Evolutionary conservation across 495 filamentous ascomycete genomes (phyloP).

Genomic region (Lasiosphaeria miniovina): DNA sequence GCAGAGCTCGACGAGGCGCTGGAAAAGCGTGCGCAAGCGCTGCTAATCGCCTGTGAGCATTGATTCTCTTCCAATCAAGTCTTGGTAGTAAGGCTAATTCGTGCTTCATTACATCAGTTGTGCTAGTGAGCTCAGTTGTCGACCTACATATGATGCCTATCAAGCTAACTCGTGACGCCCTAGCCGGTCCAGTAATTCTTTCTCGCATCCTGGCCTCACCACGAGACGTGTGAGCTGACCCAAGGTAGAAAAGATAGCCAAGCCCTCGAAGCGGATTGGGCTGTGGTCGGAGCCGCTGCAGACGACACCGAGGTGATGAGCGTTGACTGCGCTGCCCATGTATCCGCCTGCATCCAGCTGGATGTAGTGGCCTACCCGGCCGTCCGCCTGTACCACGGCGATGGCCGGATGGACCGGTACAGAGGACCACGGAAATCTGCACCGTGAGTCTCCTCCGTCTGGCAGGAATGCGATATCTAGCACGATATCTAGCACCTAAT

Average conservation of each 20-base stretch:
- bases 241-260: constrained; percentile 28
- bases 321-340: constrained; percentile 38
- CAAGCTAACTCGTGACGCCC: background rate
- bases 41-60: constrained; percentile 13
- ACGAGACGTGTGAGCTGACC: background rate
- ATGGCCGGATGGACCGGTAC: constrained; percentile 32
- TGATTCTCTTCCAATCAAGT: constrained; percentile 4
- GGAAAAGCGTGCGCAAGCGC: constrained; percentile 11
- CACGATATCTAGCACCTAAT: background rate
- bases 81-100: constrained; percentile 8
- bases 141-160: background rate
- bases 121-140: constrained; percentile 6
- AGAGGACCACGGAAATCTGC: constrained; percentile 34
- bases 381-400: constrained; percentile 36
- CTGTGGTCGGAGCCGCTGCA: constrained; percentile 22
- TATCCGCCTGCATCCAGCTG: constrained; percentile 33
- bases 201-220: background rate
- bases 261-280: constrained; percentile 36
- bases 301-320: constrained; percentile 29
- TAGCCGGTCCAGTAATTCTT: background rate
- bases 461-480: background rate
- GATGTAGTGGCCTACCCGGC: constrained; percentile 43
- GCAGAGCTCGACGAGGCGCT: background rate
- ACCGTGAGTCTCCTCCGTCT: constrained; percentile 26
- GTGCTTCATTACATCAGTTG: background rate